Conservation (phyloP, 176 grass and related monocot genomes). For the Phyllostachys edulis region DNA sequence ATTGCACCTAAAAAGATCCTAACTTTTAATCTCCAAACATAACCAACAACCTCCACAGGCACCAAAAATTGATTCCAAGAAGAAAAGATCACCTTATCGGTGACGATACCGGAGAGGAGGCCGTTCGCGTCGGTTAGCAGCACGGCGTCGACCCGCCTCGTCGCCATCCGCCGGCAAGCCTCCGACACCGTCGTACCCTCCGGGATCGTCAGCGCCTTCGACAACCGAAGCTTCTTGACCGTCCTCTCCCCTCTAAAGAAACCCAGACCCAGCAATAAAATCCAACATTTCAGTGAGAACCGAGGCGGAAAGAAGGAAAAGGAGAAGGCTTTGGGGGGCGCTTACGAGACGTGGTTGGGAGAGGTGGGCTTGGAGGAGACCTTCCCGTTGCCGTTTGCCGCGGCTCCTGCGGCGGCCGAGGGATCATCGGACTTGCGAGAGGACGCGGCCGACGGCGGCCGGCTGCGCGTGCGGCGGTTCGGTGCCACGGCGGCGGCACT, state of each 20-base stretch:
- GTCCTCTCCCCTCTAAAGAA: slow-evolving; percentile 74
- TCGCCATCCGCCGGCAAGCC: slow-evolving; percentile 79
- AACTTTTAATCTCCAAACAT: not conserved
- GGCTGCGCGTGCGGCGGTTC: slow-evolving; percentile 43
- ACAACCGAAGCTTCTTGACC: slow-evolving; percentile 86
- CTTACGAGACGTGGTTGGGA: slow-evolving; percentile 50
- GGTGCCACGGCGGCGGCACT: not conserved
- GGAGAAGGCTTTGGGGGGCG: not conserved
- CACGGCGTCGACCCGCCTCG: slow-evolving; percentile 65
- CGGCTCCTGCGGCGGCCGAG: not conserved
- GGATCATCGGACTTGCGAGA: slow-evolving; percentile 40
- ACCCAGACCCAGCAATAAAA: not conserved
- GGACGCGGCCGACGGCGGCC: slow-evolving; percentile 44
- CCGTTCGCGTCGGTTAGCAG: slow-evolving; percentile 79
- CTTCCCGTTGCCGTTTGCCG: slow-evolving; percentile 31
- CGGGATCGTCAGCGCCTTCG: slow-evolving; percentile 84
- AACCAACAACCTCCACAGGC: not conserved
- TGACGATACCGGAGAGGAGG: slow-evolving; percentile 92
- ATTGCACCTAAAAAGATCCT: not conserved
- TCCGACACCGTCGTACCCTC: slow-evolving; percentile 76
- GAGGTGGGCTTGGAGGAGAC: slow-evolving; percentile 41
- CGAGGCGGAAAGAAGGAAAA: not conserved
- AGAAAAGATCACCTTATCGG: slow-evolving; percentile 62
- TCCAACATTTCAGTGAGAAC: not conserved
- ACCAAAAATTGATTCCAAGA: not conserved